These are phyloP conservation scores for Phytophthora constricta DNA, from an alignment of 352 stramenopile species.

Conservation along the genomic window DNA sequence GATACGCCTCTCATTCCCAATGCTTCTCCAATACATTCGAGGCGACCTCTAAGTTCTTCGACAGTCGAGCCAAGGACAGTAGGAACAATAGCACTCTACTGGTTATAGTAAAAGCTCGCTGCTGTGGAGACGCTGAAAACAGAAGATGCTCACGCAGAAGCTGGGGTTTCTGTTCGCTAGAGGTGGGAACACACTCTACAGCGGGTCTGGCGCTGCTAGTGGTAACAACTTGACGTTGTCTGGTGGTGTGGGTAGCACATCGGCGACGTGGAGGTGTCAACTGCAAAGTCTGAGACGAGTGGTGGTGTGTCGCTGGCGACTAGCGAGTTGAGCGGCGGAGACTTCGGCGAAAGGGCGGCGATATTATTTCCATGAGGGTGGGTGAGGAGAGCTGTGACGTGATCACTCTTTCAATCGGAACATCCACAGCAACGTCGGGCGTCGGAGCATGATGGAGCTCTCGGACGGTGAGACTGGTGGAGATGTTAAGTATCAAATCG, in stretches of 20 bases:
- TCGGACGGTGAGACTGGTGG: conserved; percentile 13
- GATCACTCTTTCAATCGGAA: conserved; percentile 12
- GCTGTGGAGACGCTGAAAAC: too few relatives aligned
- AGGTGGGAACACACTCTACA: too few relatives aligned
- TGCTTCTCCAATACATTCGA: too few relatives aligned
- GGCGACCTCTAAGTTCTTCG: too few relatives aligned
- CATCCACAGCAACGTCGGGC: conserved; percentile 6
- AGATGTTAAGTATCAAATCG: conserved; percentile 5
- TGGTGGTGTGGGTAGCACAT: not conserved
- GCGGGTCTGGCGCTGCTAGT: not conserved
- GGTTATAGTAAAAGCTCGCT: too few relatives aligned
- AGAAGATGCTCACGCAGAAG: too few relatives aligned
- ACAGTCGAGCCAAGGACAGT: too few relatives aligned
- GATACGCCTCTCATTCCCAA: too few relatives aligned
- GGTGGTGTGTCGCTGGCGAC: conserved; percentile 5
- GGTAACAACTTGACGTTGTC: conserved; percentile 1
- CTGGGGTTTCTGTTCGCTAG: too few relatives aligned
- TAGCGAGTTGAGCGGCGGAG: too few relatives aligned
- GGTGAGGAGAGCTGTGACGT: not conserved
- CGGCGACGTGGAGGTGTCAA: not conserved
- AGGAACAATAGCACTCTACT: too few relatives aligned
- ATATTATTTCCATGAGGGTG: conserved; percentile 12
- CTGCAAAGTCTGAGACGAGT: too few relatives aligned
- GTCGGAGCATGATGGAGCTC: conserved; percentile 7
- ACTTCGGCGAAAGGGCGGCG: conserved; percentile 7